Base-by-base conservation (phyloP, 441 rosid genomes). In the Isatis lusitanica region DNA sequence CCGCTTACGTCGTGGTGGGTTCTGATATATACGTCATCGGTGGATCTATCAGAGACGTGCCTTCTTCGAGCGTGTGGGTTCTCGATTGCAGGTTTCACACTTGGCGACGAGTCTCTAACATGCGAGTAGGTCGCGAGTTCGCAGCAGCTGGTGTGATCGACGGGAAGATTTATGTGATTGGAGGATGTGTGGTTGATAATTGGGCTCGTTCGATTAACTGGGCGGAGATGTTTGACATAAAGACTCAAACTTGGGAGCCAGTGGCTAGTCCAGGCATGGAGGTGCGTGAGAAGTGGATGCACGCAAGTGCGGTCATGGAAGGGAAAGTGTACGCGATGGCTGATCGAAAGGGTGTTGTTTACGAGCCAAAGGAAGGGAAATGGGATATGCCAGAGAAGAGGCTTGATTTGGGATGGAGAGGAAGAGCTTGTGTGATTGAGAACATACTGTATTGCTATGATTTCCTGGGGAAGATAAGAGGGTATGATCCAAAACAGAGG, bases 231-330 rank as follows among this genome's bases (percentile, higher is more conserved):
- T 87, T 82, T 17, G 93, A 91, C 46, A 80, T 88, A n/a, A 74
- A 68, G 67, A 66, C 69, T 10, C 75, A 77, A 47, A 55, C 62
- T 21, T 93, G 98, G 98, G 77, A 80, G 39, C 63, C 92, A 0
- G 91, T 93, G 9, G 66, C 83, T 46, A 88, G 93, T 11, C 79
- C 85, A 0, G 77, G 76, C 0, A 28, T 63, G 2, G 87, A 85
- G 15, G 63, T 87, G 33, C 85, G 96, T 38, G 91, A 86, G 73
- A 91, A 91, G 61, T 93, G 96, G 98, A 93, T 93, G 96, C 98
- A 93, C 79, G 97, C 90, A 0, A 88, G 94, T 9, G 97, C 94
- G 0, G 97, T 91, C 0, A 66, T 91, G 21, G 84, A 81, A 24
- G 86, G 78, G 11, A 88, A 71, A 12, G 26, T 93, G 7, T 91